Base-by-base conservation (phyloP, 2,329 filamentous ascomycete species). In the Beauveria pseudobassiana region DNA sequence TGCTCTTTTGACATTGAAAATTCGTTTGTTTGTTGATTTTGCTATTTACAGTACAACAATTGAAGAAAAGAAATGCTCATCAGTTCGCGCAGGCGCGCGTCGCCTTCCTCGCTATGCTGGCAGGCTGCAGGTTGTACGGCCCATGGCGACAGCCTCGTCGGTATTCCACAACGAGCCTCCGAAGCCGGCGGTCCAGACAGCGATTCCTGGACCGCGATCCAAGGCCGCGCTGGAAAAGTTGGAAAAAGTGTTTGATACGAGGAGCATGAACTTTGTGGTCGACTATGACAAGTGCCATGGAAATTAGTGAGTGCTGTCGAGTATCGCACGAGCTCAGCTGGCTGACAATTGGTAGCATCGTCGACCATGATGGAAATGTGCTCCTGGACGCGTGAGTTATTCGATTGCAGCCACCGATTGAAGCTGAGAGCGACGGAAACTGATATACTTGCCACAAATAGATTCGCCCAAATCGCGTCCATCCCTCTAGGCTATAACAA, bases 401-500 rank as follows among this genome's bases (percentile, higher is more conserved):
- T 9, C 40, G 3, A 30, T 26, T 52, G 42, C 24, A 42, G 4
- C 24, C 6, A 50, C 3, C 8, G 16, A 14, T 12, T 12, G 12
- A 49, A 14, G 8, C 34, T 24, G 40, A 26, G 3, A 24, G 5
- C 12, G 18, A 24, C 6, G 34, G 12, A 53, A 42, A 40, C 22
- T 52, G 45, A 12, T 53, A 50, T 53, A 20, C 57, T 50, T 5
- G 45, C 20, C 20, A 38, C 4, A 22, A 48, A 5, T 66, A 89
- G 87, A 63, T 93, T 93, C 72, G 90, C 92, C 56, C 92, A 96
- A 76, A 96, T 96, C 70, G 92, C 92, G 64, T 96, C 91, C 48
- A 96, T 96, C 69, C 90, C 92, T 3, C 81, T 96, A 49, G 92
- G 92, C 64, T 96, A 96, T 83, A 96, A 93, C 82, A 96, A 96